phyloP scores from a whole-genome alignment of 2,329 filamentous ascomycete species.

The Pestalotiopsis sp. region DNA sequence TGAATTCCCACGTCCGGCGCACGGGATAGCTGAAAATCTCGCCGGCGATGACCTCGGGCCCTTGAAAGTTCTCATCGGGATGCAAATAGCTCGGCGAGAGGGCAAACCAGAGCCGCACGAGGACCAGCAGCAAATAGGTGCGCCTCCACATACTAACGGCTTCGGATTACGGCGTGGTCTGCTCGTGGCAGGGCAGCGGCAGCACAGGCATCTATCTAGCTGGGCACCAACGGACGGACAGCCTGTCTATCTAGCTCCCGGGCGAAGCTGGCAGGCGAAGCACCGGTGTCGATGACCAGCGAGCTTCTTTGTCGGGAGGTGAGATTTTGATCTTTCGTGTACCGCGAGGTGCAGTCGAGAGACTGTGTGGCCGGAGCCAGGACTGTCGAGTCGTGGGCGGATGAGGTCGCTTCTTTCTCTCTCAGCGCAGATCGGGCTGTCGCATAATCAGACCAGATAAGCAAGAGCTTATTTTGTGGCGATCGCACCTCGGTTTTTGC shows the following conservation, averaged over 20 bases:
- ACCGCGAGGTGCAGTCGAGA: not conserved
- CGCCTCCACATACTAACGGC: constrained; percentile 78
- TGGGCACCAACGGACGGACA: not conserved
- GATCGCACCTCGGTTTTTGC: not conserved
- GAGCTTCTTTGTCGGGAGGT: not conserved
- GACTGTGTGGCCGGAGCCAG: not conserved
- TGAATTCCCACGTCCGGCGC: constrained; percentile 95
- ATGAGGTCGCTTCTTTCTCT: not conserved
- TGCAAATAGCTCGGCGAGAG: constrained; percentile 95
- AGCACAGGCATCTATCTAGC: constrained; percentile 5
- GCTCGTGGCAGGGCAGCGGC: not conserved
- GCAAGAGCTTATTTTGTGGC: not conserved
- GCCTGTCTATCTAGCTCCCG: not conserved
- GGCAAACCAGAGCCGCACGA: constrained; percentile 91
- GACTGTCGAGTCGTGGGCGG: not conserved
- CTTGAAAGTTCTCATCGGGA: constrained; percentile 98
- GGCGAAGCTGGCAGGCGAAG: not conserved
- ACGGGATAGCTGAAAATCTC: constrained; percentile 92
- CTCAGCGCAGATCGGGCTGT: not conserved
- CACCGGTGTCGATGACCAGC: not conserved
- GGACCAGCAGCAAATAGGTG: constrained; percentile 80
- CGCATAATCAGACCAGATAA: not conserved
- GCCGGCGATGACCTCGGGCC: constrained; percentile 93
- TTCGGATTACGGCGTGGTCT: constrained; percentile 24
- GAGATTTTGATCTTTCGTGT: not conserved